Conservation (phyloP, 176 grass and related monocot species). For the Saccharum spontaneum region DNA sequence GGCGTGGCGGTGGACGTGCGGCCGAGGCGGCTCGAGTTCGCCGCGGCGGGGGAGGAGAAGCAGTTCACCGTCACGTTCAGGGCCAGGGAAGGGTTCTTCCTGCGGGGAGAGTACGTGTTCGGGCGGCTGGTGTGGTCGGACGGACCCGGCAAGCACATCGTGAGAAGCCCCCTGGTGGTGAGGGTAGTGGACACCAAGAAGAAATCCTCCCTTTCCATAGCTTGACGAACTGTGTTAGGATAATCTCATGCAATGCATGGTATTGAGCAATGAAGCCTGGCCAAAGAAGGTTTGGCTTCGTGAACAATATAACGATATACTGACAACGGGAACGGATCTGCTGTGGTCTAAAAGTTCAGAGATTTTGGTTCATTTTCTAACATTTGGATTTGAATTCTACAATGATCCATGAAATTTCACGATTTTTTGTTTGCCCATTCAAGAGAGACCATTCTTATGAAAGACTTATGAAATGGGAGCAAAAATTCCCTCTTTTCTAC, state of each 20-base stretch:
- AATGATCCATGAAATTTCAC: not conserved
- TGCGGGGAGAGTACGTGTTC: conserved; percentile 58
- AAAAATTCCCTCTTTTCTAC: no score
- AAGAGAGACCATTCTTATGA: no score
- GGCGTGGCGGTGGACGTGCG: conserved; percentile 71
- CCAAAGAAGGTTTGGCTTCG: conserved; percentile 25
- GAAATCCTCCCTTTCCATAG: not conserved
- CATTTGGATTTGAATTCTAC: not conserved
- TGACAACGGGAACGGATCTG: not conserved
- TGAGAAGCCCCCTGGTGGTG: conserved; percentile 69
- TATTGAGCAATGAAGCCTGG: not conserved
- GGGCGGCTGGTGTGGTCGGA: conserved; percentile 79
- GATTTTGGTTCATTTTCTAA: not conserved
- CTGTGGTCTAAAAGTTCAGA: not conserved
- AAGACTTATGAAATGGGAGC: no score
- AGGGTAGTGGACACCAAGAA: conserved; percentile 29
- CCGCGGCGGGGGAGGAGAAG: conserved; percentile 46
- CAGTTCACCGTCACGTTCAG: conserved; percentile 61
- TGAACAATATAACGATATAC: not conserved
- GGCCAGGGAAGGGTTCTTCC: conserved; percentile 35
- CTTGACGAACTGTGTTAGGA: not conserved
- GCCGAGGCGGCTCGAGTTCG: conserved; percentile 65
- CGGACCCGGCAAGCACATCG: conserved; percentile 48
- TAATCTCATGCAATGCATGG: not conserved
- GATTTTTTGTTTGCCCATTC: not conserved